Percentiles rank a stretch among this genome's conserved stretches.
phyloP scores from a whole-genome alignment of 371 early-diverging fungal genomes.

The Mucor indicus region DNA sequence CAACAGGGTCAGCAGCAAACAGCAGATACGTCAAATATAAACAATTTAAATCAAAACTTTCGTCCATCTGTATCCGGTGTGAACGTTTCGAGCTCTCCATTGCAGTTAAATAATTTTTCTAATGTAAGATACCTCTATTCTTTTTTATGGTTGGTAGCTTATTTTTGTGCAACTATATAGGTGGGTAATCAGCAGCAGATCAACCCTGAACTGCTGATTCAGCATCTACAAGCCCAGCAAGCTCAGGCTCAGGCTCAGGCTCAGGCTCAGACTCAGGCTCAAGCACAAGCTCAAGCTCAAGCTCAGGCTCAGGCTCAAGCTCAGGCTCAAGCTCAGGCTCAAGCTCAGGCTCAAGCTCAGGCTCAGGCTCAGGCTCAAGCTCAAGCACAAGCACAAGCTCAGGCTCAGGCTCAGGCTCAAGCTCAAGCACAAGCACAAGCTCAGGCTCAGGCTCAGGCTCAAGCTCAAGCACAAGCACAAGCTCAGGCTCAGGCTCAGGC shows the following conservation, averaged over 20 bases:
- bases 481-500: not conserved
- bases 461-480: constrained; percentile 1
- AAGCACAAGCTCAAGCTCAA: constrained; percentile 21
- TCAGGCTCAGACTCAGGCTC: not conserved
- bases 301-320: not conserved
- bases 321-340: not conserved
- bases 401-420: not conserved
- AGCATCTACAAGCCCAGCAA: constrained; percentile 11
- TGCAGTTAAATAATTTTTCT: too few relatives aligned
- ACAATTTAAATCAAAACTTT: too few relatives aligned
- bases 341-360: not conserved
- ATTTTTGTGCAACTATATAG: too few relatives aligned
- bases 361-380: not conserved
- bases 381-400: not conserved
- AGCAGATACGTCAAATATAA: too few relatives aligned
- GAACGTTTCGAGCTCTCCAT: too few relatives aligned
- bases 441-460: constrained; percentile 3
- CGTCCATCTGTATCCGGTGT: too few relatives aligned
- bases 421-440: not conserved
- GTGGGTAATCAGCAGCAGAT: constrained; percentile 1
- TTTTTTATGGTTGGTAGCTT: too few relatives aligned
- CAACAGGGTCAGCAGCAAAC: too few relatives aligned
- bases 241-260: not conserved
- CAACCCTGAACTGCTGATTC: not conserved
- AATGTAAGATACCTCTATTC: too few relatives aligned